These are phyloP conservation scores for Xylariales sp. DNA, from an alignment of 2,329 filamentous ascomycete genomes.

Conservation along the genomic window DNA sequence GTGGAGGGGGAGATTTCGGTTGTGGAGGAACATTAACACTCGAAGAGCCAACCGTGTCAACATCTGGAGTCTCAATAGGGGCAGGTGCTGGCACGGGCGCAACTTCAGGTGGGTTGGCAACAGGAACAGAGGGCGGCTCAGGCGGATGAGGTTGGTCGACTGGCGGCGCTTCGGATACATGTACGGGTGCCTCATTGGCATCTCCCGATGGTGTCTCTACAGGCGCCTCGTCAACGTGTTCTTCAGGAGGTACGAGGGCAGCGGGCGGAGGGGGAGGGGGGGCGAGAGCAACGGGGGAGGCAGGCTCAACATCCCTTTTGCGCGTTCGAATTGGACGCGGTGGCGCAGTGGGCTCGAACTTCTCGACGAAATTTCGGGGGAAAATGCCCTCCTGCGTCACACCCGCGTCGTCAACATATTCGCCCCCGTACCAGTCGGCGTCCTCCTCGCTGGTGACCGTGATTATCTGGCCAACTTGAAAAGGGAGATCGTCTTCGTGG, in stretches of 20 bases:
- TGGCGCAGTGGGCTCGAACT: constrained; percentile 90
- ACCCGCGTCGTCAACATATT: constrained; percentile 83
- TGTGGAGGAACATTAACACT: constrained; percentile 55
- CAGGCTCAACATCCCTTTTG: constrained; percentile 68
- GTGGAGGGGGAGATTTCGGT: constrained; percentile 46
- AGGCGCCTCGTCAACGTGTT: constrained; percentile 41
- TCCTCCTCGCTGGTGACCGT: constrained; percentile 94
- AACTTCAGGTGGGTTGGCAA: constrained; percentile 54
- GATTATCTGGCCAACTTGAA: constrained; percentile 86
- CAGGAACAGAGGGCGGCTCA: constrained; percentile 46
- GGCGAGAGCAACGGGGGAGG: constrained; percentile 51
- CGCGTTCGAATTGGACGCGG: constrained; percentile 83
- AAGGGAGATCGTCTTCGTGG: constrained; percentile 95
- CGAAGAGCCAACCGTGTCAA: constrained; percentile 55
- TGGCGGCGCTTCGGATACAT: constrained; percentile 46
- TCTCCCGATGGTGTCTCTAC: constrained; percentile 36
- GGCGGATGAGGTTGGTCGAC: constrained; percentile 45
- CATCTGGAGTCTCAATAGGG: constrained; percentile 48
- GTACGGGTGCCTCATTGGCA: constrained; percentile 47
- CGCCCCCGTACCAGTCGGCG: constrained; percentile 91
- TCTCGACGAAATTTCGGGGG: constrained; percentile 96
- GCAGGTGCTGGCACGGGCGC: constrained; percentile 52
- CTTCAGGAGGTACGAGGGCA: constrained; percentile 44
- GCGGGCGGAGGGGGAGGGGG: constrained; percentile 49
- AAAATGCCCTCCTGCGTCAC: constrained; percentile 86